Percentiles rank a stretch among this genome's conserved stretches.
Evolutionary conservation across 805 yeast genomes (phyloP).

Genomic region (Cyberlindnera nakhonratchasimensis): DNA sequence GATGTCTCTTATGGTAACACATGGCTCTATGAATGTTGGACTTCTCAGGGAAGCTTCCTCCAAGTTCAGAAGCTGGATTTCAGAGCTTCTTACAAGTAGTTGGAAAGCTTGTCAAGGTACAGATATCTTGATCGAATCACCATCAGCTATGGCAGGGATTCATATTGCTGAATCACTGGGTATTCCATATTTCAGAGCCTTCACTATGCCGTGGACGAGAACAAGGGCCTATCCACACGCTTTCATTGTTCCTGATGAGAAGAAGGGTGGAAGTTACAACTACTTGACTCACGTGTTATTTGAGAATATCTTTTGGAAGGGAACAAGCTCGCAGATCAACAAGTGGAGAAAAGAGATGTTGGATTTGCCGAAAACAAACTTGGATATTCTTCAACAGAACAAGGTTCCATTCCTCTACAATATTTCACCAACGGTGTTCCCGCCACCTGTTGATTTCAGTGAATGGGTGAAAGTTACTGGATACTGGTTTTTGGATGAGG

Average conservation of each 20-base stretch:
- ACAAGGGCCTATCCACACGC: constrained; percentile 97
- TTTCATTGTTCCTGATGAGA: constrained; percentile 89
- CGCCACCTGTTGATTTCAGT: constrained; percentile 89
- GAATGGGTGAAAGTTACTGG: constrained; percentile 97
- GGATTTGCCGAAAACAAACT: constrained; percentile 61
- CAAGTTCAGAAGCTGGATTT: constrained; percentile 81
- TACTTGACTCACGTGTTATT: constrained; percentile 89
- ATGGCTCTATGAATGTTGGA: constrained; percentile 81
- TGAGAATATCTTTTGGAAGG: constrained; percentile 92
- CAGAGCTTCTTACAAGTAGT: constrained; percentile 62
- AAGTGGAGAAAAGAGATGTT: constrained; percentile 76
- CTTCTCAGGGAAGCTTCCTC: constrained; percentile 79
- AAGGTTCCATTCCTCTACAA: constrained; percentile 87
- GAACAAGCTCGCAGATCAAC: constrained; percentile 82
- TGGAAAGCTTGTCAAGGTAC: constrained; percentile 85
- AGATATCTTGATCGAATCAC: constrained; percentile 90
- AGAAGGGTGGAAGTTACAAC: constrained; percentile 89
- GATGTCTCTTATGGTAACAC: constrained; percentile 89
- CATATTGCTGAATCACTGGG: constrained; percentile 91
- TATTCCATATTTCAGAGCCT: constrained; percentile 90
- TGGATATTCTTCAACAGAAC: constrained; percentile 67
- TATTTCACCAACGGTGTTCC: constrained; percentile 82
- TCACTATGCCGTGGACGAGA: constrained; percentile 98
- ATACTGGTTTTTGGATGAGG: constrained; percentile 87
- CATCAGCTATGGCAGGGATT: constrained; percentile 92